Evolutionary conservation across 2,329 filamentous ascomycete species (phyloP), one percentile per base, ranked within the genome.

Genomic region (Cryphonectria japonica): DNA sequence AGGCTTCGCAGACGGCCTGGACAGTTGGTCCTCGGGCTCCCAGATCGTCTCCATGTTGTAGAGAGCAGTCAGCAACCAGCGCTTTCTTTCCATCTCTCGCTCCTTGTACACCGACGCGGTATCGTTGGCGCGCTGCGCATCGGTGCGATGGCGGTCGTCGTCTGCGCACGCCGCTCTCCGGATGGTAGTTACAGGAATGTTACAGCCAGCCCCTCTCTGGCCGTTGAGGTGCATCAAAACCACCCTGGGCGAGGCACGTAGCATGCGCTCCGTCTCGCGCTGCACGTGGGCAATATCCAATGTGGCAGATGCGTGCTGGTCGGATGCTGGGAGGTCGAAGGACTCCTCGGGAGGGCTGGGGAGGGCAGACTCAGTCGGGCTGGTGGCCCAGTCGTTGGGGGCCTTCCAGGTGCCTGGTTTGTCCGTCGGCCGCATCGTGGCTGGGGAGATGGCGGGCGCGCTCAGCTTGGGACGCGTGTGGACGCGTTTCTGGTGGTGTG

Each of bases 201-300:
- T 59, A 1, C 26, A 80, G 37, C 8, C 11, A 32, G 78, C 79
- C 13, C 82, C 81, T 81, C 85, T 85, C 59, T 83, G 82, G 73
- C 87, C 84, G 43, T 85, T 87, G 52, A 92, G 81, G 4, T 88
- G 84, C 46, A 85, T 81, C 5, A 91, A 80, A 61, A 90, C 83
- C 41, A 86, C 80, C 65, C 85, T 83, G 0, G 84, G 80, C 39
- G 83, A 84, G 7, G 87, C 86, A 4, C 81, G 82, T 13, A 86
- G 84, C 87, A 90, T 89, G 66, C 85, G 83, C 46, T 82, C 80
- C 64, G 89, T 84, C 74, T 88, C 86, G 11, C 84, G 82, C 76
- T 88, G 85, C 70, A 89, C 80, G 11, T 77, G 78, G 7, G 76
- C 73, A 41, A 83, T 75, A 63, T 79, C 77, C n/a, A 80, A 76